Evolutionary conservation across 352 stramenopile species (phyloP).

Genomic region (Phytopythium cucurbitacearum): DNA sequence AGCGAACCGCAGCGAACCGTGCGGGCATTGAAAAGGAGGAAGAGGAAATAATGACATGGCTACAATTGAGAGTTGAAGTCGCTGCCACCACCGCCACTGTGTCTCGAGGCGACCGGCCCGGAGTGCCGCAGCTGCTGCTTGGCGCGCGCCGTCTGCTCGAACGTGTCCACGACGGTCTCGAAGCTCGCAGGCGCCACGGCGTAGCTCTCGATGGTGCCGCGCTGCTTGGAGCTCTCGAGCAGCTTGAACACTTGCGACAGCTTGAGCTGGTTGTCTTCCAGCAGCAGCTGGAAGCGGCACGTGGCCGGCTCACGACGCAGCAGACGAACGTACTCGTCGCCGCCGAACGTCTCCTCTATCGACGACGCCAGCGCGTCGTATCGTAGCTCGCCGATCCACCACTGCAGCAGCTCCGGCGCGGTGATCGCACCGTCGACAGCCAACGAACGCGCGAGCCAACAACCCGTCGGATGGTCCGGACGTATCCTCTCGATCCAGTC

Average conservation of each 20-base stretch:
- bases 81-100: neutral
- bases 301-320: constrained; percentile 8
- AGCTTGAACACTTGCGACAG: constrained; percentile 25
- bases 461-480: constrained; percentile 9
- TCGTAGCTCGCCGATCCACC: constrained; percentile 11
- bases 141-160: constrained; percentile 3
- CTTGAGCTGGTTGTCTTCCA: constrained; percentile 14
- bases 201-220: constrained; percentile 7
- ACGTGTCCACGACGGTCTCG: constrained; percentile 10
- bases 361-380: constrained; percentile 7
- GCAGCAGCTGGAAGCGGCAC: constrained; percentile 14
- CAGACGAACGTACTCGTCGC: constrained; percentile 10
- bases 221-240: constrained; percentile 8
- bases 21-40: too few species aligned
- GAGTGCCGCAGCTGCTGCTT: constrained; percentile 8
- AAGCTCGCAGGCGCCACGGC: constrained; percentile 11
- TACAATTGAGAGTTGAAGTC: constrained; percentile 6
- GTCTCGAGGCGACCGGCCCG: neutral
- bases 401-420: constrained; percentile 3
- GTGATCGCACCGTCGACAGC: constrained; percentile 7
- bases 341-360: constrained; percentile 11
- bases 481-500: constrained; percentile 9
- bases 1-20: constrained; percentile 13
- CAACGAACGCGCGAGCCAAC: constrained; percentile 11
- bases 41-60: constrained; percentile 7